Base-by-base conservation (phyloP, 139 green algal species). In the Edaphochlamys debaryana region DNA sequence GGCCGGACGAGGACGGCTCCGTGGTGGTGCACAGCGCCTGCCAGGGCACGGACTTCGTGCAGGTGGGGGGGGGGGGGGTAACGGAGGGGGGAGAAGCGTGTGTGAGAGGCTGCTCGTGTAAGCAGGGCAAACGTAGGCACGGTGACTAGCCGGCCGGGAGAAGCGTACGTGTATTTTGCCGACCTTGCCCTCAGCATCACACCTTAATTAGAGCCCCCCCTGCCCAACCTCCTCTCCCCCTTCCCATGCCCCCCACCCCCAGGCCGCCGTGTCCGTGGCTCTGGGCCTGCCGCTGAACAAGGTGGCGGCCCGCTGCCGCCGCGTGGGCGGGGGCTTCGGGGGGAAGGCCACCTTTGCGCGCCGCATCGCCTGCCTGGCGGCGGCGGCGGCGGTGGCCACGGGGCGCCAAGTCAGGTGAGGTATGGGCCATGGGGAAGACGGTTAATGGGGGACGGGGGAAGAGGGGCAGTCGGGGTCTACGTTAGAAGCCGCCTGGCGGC, bases 291-390 rank as follows among this genome's bases (percentile, higher is more conserved):
- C 80, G 13, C 78, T 90, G 34, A 84, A 91, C 78, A 85, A 89
- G 66, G 90, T 93, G 25, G 38, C 40, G 23, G 67, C 45, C 25
- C 62, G 40, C 17, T 58, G 56, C 29, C 88, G 90, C 17, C 86
- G 93, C 0, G 81, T 94, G 56, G 94, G 94, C 8, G 94, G 94
- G 30, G 92, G 63, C 3, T 96, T 94, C 86, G 92, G 92, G 27
- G 94, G 94, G 56, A 97, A 96, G 87, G 85, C 86, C 19, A 87
- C 87, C 0, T 67, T 90, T 27, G 68, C 66, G 17, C 63, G 79
- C 8, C 85, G 86, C 11, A 48, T 89, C 8, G 93, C 93, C 0
- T 79, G 69, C 9, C 90, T 87, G 1, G 89, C 86, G 34, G 92
- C 92, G 13, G 69, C 94, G 54, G 88, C 70, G 22, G 82, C 84